phyloP scores from a whole-genome alignment of 257 asterid genomes.

The Fraxinus anomala region DNA sequence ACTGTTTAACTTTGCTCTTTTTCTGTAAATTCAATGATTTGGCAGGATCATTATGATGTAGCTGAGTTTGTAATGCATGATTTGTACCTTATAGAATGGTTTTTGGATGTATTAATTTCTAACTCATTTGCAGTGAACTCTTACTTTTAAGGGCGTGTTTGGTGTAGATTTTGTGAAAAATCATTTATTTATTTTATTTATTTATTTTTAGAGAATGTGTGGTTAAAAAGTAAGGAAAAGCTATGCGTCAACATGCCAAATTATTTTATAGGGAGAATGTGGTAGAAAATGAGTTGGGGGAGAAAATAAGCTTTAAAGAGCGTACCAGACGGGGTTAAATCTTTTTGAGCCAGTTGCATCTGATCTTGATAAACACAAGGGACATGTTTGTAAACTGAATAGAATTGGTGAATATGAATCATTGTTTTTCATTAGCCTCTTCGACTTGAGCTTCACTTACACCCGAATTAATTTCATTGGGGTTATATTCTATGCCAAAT shows the following conservation, averaged over 20 bases:
- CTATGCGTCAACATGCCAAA: neutral
- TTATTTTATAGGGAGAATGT: neutral
- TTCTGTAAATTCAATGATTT: neutral
- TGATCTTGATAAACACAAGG: neutral
- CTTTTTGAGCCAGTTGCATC: neutral
- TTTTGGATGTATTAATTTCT: neutral
- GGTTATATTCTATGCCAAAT: neutral
- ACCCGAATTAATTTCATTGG: neutral
- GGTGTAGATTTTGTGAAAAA: too few relatives aligned
- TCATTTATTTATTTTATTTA: too few relatives aligned
- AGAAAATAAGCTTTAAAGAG: too few relatives aligned
- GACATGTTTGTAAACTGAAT: neutral
- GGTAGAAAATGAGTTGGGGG: too few relatives aligned
- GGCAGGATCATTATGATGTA: neutral
- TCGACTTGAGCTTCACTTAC: neutral
- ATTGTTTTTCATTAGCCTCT: neutral
- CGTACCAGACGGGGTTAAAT: too few relatives aligned
- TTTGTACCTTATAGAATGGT: neutral
- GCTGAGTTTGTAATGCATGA: neutral
- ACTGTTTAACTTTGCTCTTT: neutral
- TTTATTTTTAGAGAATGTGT: too few relatives aligned
- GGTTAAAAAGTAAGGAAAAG: neutral
- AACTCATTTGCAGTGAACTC: neutral
- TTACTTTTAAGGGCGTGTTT: too few relatives aligned
- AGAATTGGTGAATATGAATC: neutral